These are phyloP conservation scores for Cryphonectria parasitica DNA, from an alignment of 2,329 filamentous ascomycete genomes.

Conservation along the genomic window DNA sequence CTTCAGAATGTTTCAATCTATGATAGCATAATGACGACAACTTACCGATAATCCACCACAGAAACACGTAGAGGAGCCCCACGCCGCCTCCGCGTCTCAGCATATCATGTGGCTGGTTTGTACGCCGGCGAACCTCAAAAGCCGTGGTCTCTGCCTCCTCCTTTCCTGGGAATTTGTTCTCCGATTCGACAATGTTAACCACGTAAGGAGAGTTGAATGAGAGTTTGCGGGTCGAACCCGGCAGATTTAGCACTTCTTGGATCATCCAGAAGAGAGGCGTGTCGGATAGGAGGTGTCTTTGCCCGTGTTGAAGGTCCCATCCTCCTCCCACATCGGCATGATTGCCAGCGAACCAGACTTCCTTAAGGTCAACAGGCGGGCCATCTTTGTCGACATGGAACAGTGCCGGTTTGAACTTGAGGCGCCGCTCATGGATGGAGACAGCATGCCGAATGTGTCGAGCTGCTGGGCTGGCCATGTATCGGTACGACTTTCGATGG, in stretches of 20 bases:
- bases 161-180: not conserved
- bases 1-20: no score
- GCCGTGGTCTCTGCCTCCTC: not conserved
- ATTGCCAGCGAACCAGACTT: slow-evolving; percentile 60
- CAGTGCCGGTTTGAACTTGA: slow-evolving; percentile 59
- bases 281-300: slow-evolving; percentile 51
- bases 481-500: slow-evolving; percentile 28
- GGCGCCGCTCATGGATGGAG: slow-evolving; percentile 55
- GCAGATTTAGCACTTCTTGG: slow-evolving; percentile 42
- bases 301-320: slow-evolving; percentile 44
- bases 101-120: not conserved
- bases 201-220: not conserved
- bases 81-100: not conserved
- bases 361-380: slow-evolving; percentile 39
- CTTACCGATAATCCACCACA: not conserved
- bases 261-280: slow-evolving; percentile 59
- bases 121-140: not conserved
- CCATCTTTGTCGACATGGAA: slow-evolving; percentile 44
- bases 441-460: slow-evolving; percentile 55
- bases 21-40: no score
- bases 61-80: not conserved
- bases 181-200: not conserved
- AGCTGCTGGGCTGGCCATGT: slow-evolving; percentile 47
- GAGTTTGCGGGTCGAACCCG: not conserved
- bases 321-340: slow-evolving; percentile 60